Evolutionary conservation across 495 filamentous ascomycete species (phyloP).

Genomic region (Hypoxylon fragiforme): DNA sequence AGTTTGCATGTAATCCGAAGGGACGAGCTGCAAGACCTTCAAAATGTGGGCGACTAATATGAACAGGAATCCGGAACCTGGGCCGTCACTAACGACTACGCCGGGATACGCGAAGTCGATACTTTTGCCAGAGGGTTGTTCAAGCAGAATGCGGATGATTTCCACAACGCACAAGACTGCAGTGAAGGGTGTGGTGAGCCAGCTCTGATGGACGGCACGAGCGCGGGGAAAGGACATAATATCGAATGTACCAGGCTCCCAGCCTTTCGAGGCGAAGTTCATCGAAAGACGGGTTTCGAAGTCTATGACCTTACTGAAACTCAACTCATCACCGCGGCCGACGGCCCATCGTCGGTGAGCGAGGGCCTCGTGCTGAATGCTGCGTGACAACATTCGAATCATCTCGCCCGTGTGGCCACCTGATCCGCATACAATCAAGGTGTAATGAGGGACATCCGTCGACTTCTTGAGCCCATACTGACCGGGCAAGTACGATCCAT

Average conservation of each 20-base stretch:
- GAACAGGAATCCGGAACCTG: constrained; percentile 82
- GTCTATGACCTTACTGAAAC: constrained; percentile 40
- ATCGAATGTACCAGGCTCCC: constrained; percentile 50
- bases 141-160: constrained; percentile 52
- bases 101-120: constrained; percentile 48
- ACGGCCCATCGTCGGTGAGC: constrained; percentile 81
- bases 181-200: constrained; percentile 64
- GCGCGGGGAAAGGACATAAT: constrained; percentile 70
- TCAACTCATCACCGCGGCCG: constrained; percentile 75
- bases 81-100: constrained; percentile 84
- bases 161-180: constrained; percentile 57
- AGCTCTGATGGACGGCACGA: constrained; percentile 74
- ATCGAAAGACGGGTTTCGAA: constrained; percentile 41
- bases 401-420: constrained; percentile 96
- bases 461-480: too few species aligned
- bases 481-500: too few species aligned
- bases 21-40: constrained; percentile 59
- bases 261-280: constrained; percentile 21
- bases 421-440: constrained; percentile 83
- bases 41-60: constrained; percentile 68
- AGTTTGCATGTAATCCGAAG: constrained; percentile 53
- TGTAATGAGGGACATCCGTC: constrained; percentile 54
- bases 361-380: constrained; percentile 39
- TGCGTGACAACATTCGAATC: constrained; percentile 70
- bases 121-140: constrained; percentile 40